Conservation (phyloP, 2,329 filamentous ascomycete genomes). For the Aspergillus fijiensis region DNA sequence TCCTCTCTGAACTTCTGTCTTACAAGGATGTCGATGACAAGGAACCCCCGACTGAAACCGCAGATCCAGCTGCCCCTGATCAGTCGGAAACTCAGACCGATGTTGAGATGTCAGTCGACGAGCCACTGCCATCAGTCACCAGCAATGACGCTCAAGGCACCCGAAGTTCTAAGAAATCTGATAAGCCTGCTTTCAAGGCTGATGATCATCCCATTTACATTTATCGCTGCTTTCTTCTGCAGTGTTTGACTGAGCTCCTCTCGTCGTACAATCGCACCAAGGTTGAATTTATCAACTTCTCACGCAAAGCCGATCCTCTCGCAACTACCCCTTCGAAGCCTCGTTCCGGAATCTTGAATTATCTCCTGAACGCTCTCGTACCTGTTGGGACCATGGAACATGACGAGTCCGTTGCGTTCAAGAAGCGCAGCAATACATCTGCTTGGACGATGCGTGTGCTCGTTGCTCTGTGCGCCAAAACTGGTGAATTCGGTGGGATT, state of each 20-base stretch:
- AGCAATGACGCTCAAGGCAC: constrained; percentile 29
- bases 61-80: constrained; percentile 31
- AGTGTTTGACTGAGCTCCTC: constrained; percentile 85
- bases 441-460: constrained; percentile 82
- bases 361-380: constrained; percentile 78
- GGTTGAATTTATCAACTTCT: constrained; percentile 99
- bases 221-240: constrained; percentile 91
- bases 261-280: constrained; percentile 92
- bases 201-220: constrained; percentile 95
- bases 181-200: constrained; percentile 78
- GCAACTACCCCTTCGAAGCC: constrained; percentile 90
- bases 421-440: constrained; percentile 84
- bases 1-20: constrained; percentile 86
- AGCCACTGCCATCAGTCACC: constrained; percentile 35
- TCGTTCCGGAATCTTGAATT: constrained; percentile 87
- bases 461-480: constrained; percentile 83
- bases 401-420: constrained; percentile 71
- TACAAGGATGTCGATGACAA: constrained; percentile 93
- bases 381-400: constrained; percentile 66
- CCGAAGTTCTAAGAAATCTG: constrained; percentile 58
- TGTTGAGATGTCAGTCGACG: constrained; percentile 52
- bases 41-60: constrained; percentile 50
- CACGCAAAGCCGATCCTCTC: constrained; percentile 80
- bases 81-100: constrained; percentile 42
- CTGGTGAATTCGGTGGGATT: constrained; percentile 69